Percentiles rank a stretch among this genome's conserved stretches.
Conservation (phyloP, 2,329 filamentous ascomycete genomes). For the Cladophialophora carrionii region DNA sequence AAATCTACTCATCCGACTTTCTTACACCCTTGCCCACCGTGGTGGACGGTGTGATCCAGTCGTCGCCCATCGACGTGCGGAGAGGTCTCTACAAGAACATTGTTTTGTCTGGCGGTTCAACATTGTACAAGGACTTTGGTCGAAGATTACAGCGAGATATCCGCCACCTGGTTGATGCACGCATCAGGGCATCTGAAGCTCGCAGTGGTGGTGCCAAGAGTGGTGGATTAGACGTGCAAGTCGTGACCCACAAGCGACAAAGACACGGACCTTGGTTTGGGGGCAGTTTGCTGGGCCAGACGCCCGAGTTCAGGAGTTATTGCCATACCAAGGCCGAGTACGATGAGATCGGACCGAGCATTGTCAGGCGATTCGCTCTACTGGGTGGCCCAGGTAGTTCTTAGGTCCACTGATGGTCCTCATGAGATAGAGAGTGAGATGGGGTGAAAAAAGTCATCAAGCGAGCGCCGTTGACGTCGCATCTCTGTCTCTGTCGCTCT, state of each 20-base stretch:
- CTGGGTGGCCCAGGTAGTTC: conserved; percentile 80
- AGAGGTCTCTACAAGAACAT: conserved; percentile 99
- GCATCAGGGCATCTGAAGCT: conserved; percentile 89
- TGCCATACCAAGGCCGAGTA: conserved; percentile 93
- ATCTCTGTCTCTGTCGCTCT: not conserved
- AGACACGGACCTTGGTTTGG: conserved; percentile 98
- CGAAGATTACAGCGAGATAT: conserved; percentile 95
- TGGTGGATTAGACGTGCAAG: conserved; percentile 92
- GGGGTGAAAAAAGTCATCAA: not conserved
- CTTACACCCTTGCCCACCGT: conserved; percentile 91
- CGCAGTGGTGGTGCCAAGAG: conserved; percentile 89
- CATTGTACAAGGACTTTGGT: conserved; percentile 97
- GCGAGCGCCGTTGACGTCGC: not conserved
- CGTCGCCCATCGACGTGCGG: conserved; percentile 94
- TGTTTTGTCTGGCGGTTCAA: conserved; percentile 94
- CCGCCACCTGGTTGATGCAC: conserved; percentile 88
- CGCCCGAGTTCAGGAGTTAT: conserved; percentile 96
- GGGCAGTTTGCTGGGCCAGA: conserved; percentile 93
- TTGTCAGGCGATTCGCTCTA: conserved; percentile 90
- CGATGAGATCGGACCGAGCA: conserved; percentile 93
- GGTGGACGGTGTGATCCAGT: conserved; percentile 95
- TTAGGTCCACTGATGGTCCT: conserved; percentile 37
- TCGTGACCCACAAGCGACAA: conserved; percentile 97
- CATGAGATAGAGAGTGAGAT: conserved; percentile 11
- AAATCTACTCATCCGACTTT: conserved; percentile 99